A percentile compares a stretch with the other conserved stretches of the same genome.
Evolutionary conservation across 345 rosid species (phyloP).

Genomic region (Eucalyptus coolabah): DNA sequence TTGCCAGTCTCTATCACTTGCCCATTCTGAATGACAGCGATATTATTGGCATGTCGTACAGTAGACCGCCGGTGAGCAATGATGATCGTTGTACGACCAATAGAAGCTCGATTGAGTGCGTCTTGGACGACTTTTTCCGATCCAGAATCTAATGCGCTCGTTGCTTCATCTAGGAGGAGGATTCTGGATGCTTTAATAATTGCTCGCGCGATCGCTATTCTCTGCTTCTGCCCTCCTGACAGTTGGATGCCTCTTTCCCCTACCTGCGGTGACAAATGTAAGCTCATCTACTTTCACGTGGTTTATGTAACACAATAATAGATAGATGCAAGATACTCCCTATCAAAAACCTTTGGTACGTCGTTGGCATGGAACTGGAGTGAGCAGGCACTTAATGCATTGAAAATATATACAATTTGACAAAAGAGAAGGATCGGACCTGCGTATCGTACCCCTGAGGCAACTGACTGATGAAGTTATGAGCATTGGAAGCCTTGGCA

Average conservation of each 20-base stretch:
- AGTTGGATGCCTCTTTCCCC: constrained; percentile 72
- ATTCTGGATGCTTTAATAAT: constrained; percentile 52
- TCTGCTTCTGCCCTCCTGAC: constrained; percentile 84
- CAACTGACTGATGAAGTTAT: constrained; percentile 46
- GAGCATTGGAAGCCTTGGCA: constrained; percentile 60
- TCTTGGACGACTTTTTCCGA: constrained; percentile 60
- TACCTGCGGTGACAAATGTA: constrained; percentile 18
- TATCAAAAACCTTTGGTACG: background rate
- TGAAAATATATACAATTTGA: background rate
- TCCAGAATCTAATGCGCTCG: constrained; percentile 62
- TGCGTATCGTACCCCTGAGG: constrained; percentile 67
- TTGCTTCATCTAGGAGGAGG: constrained; percentile 70
- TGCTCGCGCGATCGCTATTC: constrained; percentile 67
- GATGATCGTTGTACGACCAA: constrained; percentile 59
- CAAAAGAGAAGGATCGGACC: constrained; percentile 14
- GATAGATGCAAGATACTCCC: background rate
- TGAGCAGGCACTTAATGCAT: background rate
- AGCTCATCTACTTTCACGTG: background rate
- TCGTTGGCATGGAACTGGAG: background rate
- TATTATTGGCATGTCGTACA: constrained; percentile 43
- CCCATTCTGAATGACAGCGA: constrained; percentile 41
- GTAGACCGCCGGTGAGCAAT: constrained; percentile 77
- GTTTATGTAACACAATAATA: background rate
- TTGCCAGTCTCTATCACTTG: constrained; percentile 42
- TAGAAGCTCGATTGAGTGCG: constrained; percentile 48